phyloP scores from a whole-genome alignment of 2,329 filamentous ascomycete genomes.

The Zasmidium angulare region DNA sequence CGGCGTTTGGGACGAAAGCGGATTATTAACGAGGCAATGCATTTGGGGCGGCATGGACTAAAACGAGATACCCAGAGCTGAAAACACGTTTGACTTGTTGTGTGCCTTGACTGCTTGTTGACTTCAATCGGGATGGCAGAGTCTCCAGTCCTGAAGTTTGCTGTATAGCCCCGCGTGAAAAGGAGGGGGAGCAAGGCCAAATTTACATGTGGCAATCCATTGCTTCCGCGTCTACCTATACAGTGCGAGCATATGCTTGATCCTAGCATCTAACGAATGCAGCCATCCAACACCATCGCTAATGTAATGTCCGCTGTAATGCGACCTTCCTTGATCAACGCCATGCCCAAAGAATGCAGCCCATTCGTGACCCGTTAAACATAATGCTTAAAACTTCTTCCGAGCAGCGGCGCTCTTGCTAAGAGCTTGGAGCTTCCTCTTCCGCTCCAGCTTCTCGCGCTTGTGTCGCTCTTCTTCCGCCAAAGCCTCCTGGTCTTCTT shows the following conservation, averaged over 20 bases:
- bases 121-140: neutral
- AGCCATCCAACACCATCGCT: neutral
- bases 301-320: neutral
- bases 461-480: slow-evolving; percentile 62
- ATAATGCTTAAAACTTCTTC: slow-evolving; percentile 28
- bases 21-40: slow-evolving; percentile 2
- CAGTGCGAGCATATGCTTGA: neutral
- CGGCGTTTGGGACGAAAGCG: slow-evolving; percentile 15
- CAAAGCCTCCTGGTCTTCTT: slow-evolving; percentile 67
- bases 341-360: neutral
- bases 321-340: neutral
- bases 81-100: neutral
- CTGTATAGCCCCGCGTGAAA: no score
- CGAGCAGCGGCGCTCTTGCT: slow-evolving; percentile 32
- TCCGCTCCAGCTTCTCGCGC: slow-evolving; percentile 60
- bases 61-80: slow-evolving; percentile 20
- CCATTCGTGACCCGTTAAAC: neutral
- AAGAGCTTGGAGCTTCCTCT: slow-evolving; percentile 39
- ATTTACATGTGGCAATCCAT: neutral
- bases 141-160: no score
- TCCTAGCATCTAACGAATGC: neutral
- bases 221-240: neutral
- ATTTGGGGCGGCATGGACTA: slow-evolving; percentile 18
- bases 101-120: neutral
- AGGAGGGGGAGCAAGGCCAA: neutral